Evolutionary conservation across 331 rosid species (phyloP).

Genomic region (Acacia pycnantha): DNA sequence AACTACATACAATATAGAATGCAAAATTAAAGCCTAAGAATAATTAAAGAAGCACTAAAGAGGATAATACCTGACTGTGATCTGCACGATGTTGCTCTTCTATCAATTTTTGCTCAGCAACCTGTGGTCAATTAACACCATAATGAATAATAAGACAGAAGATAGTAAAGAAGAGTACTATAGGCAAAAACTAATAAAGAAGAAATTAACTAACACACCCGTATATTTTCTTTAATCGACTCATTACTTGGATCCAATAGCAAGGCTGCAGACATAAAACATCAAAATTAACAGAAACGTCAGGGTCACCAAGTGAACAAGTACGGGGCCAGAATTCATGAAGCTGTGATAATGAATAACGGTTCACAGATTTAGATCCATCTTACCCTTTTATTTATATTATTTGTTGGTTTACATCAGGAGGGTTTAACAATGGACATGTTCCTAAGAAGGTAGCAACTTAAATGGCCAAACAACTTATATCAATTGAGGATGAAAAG

Average conservation of each 20-base stretch:
- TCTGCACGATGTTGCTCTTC: conserved; percentile 52
- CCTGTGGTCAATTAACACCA: conserved; percentile 45
- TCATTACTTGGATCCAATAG: conserved; percentile 84
- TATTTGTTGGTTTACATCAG: neutral
- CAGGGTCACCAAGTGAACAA: conserved; percentile 7
- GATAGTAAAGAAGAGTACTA: neutral
- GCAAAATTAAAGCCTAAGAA: neutral
- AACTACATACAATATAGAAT: neutral
- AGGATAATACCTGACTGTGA: conserved; percentile 54
- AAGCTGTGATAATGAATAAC: neutral
- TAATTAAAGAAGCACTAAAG: neutral
- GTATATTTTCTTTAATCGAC: conserved; percentile 77
- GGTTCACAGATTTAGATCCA: neutral
- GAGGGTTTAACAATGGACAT: neutral
- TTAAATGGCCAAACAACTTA: neutral
- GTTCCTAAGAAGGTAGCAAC: neutral
- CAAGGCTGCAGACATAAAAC: conserved; percentile 63
- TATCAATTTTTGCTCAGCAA: conserved; percentile 59
- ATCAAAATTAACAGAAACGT: conserved; percentile 5
- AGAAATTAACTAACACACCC: conserved; percentile 51
- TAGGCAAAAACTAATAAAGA: neutral
- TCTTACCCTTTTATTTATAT: neutral
- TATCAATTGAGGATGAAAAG: neutral
- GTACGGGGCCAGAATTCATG: conserved; percentile 1
- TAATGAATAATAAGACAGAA: conserved; percentile 11